These are phyloP conservation scores for Botrytis medusae DNA, from an alignment of 2,329 filamentous ascomycete species.

Conservation along the genomic window DNA sequence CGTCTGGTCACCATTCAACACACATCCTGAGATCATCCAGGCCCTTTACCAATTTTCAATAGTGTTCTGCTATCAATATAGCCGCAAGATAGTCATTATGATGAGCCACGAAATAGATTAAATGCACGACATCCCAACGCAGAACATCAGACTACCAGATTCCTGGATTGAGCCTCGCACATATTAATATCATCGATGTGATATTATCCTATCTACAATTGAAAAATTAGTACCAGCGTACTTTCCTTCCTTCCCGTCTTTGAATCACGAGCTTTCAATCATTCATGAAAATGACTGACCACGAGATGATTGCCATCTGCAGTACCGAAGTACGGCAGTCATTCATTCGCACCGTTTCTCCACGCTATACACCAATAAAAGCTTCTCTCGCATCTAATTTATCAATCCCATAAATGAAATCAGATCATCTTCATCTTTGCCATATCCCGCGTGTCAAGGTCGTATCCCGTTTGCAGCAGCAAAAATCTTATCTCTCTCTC, in stretches of 20 bases:
- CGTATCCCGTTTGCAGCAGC: constrained; percentile 6
- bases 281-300: background rate
- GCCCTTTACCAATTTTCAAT: background rate
- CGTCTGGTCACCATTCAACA: background rate
- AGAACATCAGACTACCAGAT: constrained; percentile 8
- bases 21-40: background rate
- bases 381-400: background rate
- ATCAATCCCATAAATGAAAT: background rate
- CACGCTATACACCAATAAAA: background rate
- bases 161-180: constrained; percentile 15
- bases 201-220: constrained; percentile 9
- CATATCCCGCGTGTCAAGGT: constrained; percentile 5
- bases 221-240: background rate
- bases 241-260: constrained; percentile 3
- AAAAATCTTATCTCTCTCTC: background rate
- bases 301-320: background rate
- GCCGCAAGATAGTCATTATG: constrained; percentile 9
- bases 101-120: constrained; percentile 6
- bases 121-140: constrained; percentile 15
- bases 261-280: constrained; percentile 8
- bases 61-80: background rate
- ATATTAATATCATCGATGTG: background rate
- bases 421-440: constrained; percentile 1
- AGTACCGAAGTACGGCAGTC: constrained; percentile 14
- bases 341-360: background rate